phyloP scores from a whole-genome alignment of 768 basidiomycete genomes.

The Hydnum rufescens region DNA sequence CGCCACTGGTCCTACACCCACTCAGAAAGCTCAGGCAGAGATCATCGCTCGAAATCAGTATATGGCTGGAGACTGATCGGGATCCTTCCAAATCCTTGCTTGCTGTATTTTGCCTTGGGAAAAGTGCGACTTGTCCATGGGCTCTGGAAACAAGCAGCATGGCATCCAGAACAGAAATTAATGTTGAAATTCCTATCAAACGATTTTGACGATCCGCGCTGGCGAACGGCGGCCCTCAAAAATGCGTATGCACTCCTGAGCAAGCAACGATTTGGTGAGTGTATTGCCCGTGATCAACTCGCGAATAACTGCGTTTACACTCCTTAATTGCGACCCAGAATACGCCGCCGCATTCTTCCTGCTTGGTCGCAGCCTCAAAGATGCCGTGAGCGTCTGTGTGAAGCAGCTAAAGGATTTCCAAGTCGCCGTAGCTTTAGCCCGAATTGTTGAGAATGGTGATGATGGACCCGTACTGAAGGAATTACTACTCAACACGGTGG shows the following conservation, averaged over 20 bases:
- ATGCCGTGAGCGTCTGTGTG: conserved; percentile 80
- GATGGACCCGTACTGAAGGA: conserved; percentile 56
- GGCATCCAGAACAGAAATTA: conserved; percentile 72
- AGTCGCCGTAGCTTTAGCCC: conserved; percentile 69
- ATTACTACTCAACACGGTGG: conserved; percentile 51
- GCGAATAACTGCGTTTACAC: not conserved
- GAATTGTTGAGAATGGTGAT: conserved; percentile 64
- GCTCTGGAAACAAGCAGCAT: conserved; percentile 85
- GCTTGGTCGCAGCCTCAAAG: conserved; percentile 69
- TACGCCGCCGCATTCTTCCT: conserved; percentile 99
- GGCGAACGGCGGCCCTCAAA: conserved; percentile 87
- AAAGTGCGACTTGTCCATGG: conserved; percentile 86
- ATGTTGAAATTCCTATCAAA: conserved; percentile 90
- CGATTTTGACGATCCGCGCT: conserved; percentile 64
- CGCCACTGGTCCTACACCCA: not conserved
- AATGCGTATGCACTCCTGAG: conserved; percentile 85
- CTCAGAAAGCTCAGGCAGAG: conserved; percentile 65
- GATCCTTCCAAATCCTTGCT: conserved; percentile 78
- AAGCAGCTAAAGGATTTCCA: conserved; percentile 81
- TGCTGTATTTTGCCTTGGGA: conserved; percentile 88
- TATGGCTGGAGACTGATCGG: conserved; percentile 63
- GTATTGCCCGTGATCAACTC: not conserved
- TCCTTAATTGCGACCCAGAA: conserved; percentile 39
- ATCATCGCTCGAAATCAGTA: conserved; percentile 82
- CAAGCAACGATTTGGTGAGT: conserved; percentile 79